phyloP scores from a whole-genome alignment of 306 rosid genomes.

The Aeschynomene evenia region DNA sequence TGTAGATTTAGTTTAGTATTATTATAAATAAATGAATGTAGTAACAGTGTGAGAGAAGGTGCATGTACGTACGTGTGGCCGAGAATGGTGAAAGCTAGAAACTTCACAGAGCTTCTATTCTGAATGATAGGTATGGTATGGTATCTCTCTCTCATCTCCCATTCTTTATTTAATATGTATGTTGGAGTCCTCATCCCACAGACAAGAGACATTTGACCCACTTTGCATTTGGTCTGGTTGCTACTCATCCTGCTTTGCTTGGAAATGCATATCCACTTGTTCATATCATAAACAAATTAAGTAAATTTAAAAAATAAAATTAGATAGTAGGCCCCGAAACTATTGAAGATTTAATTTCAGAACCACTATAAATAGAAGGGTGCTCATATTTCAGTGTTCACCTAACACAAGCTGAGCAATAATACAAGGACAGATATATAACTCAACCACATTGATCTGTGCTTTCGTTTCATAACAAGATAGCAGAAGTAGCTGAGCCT shows the following conservation, averaged over 20 bases:
- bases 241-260: not conserved
- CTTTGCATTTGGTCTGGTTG: not conserved
- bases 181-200: not conserved
- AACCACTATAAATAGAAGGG: constrained; percentile 17
- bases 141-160: not conserved
- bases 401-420: not conserved
- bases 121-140: not conserved
- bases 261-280: constrained; percentile 1
- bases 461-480: no score
- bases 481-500: no score
- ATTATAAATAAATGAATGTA: no score
- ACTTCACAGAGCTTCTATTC: constrained; percentile 24
- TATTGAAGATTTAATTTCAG: not conserved
- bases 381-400: not conserved
- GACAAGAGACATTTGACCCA: not conserved
- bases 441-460: no score
- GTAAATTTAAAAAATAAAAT: not conserved
- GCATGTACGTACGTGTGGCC: not conserved
- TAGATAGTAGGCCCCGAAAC: not conserved
- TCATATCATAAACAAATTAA: not conserved
- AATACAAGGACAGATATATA: not conserved
- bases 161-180: no score
- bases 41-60: not conserved
- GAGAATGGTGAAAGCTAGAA: constrained; percentile 33
- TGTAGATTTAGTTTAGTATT: not conserved